A percentile compares a stretch with the other conserved stretches of the same genome.
Evolutionary conservation across 2,329 filamentous ascomycete species (phyloP).

Genomic region (Aspergillus quadrilineatus): DNA sequence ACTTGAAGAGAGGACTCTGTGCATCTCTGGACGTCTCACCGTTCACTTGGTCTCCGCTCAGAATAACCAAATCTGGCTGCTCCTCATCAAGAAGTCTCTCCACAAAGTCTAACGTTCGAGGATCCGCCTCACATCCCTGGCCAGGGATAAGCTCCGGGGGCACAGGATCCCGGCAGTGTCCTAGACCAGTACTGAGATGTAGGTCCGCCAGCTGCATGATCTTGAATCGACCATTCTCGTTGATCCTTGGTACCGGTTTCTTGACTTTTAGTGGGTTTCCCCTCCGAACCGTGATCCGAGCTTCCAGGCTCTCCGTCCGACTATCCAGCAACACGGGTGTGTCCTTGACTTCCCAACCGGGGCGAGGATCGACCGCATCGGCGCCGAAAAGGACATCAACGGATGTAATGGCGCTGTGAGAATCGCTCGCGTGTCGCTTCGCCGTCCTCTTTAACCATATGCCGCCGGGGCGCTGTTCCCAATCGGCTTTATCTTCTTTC

Average conservation of each 20-base stretch:
- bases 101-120: constrained; percentile 87
- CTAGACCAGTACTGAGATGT: constrained; percentile 87
- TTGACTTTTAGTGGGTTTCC: constrained; percentile 64
- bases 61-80: constrained; percentile 85
- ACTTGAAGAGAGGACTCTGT: constrained; percentile 92
- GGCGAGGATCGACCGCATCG: constrained; percentile 85
- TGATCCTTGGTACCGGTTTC: constrained; percentile 73
- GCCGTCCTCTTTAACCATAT: constrained; percentile 78
- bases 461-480: constrained; percentile 75
- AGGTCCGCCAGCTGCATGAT: constrained; percentile 96
- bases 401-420: constrained; percentile 70
- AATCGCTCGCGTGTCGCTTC: constrained; percentile 72
- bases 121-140: constrained; percentile 80
- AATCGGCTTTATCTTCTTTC: constrained; percentile 60
- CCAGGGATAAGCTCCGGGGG: constrained; percentile 70
- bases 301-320: constrained; percentile 60
- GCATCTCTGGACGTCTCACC: constrained; percentile 89
- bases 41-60: constrained; percentile 94
- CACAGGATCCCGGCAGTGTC: constrained; percentile 80
- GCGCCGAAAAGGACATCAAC: constrained; percentile 86
- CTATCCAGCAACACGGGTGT: constrained; percentile 70
- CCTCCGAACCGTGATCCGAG: constrained; percentile 74
- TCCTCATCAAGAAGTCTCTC: constrained; percentile 82
- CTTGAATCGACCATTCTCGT: constrained; percentile 91
- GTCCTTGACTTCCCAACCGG: constrained; percentile 77